Evolutionary conservation across 208 protist genomes (phyloP).

Genomic region (Angomonas deanei): DNA sequence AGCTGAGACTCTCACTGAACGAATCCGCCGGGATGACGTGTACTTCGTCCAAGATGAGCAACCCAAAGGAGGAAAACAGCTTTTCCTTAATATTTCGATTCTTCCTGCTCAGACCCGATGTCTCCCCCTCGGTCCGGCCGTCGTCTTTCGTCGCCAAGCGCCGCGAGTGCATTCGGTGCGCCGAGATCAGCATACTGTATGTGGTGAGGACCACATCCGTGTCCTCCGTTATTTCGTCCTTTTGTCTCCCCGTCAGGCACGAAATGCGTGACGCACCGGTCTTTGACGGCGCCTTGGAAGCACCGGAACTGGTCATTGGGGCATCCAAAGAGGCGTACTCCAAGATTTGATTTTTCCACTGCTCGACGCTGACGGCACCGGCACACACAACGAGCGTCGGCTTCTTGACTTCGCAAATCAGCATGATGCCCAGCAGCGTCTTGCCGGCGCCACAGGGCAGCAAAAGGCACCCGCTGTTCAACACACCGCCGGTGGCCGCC

Average conservation of each 20-base stretch:
- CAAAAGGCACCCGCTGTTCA: constrained; percentile 96
- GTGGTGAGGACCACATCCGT: constrained; percentile 96
- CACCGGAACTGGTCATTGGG: constrained; percentile 6
- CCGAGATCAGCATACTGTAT: constrained; percentile 97
- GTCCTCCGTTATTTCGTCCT: constrained; percentile 84
- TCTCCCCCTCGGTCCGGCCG: not conserved
- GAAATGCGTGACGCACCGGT: constrained; percentile 70
- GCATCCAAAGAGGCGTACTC: constrained; percentile 77
- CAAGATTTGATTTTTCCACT: constrained; percentile 96
- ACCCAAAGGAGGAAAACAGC: constrained; percentile 71
- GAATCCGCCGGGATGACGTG: constrained; percentile 97
- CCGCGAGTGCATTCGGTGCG: constrained; percentile 44
- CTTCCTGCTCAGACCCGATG: constrained; percentile 41
- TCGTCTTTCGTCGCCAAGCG: constrained; percentile 11
- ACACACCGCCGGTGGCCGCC: constrained; percentile 36
- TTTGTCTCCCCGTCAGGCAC: constrained; percentile 91
- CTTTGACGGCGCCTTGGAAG: not conserved
- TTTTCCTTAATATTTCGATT: constrained; percentile 34
- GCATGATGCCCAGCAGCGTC: constrained; percentile 98
- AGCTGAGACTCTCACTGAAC: constrained; percentile 93
- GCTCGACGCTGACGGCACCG: constrained; percentile 92
- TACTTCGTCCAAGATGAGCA: constrained; percentile 92
- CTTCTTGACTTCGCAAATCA: constrained; percentile 94
- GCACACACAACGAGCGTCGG: constrained; percentile 94
- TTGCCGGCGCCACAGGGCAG: constrained; percentile 99